Conservation (phyloP, 208 protist species). For the Trypanosoma vivax region DNA sequence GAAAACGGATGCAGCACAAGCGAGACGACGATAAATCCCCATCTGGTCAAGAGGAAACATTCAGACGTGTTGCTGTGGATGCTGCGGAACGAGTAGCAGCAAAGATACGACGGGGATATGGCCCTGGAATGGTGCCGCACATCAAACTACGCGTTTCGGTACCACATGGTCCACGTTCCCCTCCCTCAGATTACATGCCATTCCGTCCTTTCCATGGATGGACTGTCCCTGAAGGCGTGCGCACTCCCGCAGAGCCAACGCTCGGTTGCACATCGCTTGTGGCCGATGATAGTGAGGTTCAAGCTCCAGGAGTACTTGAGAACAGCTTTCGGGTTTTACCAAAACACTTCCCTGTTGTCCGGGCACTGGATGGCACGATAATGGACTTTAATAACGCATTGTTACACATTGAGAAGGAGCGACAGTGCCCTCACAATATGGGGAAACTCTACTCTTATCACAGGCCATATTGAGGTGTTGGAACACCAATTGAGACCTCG, state of each 20-base stretch:
- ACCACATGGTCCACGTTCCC: constrained; percentile 16
- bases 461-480: constrained; percentile 53
- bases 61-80: constrained; percentile 52
- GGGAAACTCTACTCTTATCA: constrained; percentile 85
- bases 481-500: background rate
- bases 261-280: constrained; percentile 25
- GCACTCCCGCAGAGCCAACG: constrained; percentile 31
- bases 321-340: background rate
- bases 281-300: constrained; percentile 9
- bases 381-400: constrained; percentile 6
- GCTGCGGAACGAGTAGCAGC: constrained; percentile 50
- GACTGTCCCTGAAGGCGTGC: constrained; percentile 49
- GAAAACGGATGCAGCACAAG: constrained; percentile 20
- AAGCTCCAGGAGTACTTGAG: background rate
- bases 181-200: constrained; percentile 54
- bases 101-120: constrained; percentile 46
- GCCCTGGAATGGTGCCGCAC: constrained; percentile 41
- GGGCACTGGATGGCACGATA: background rate
- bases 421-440: constrained; percentile 58
- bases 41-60: constrained; percentile 35
- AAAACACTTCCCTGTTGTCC: constrained; percentile 9
- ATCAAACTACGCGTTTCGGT: constrained; percentile 13
- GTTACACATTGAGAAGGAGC: constrained; percentile 24
- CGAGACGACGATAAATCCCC: background rate
- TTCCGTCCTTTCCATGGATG: constrained; percentile 67